Base-by-base conservation (phyloP, 441 rosid species). In the Bocquillonia castaneifolia region DNA sequence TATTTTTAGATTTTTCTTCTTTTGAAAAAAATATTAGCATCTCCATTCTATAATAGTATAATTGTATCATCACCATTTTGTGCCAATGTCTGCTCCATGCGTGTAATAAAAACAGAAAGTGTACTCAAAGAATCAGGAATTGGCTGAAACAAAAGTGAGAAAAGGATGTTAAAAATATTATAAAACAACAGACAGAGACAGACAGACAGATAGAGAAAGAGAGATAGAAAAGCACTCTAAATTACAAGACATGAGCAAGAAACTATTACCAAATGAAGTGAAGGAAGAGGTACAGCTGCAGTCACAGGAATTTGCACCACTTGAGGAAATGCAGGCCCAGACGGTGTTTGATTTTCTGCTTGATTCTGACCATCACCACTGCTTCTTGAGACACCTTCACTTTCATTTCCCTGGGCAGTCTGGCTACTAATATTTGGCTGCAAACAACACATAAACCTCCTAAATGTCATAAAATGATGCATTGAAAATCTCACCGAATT, bases 71-170 rank as follows among this genome's bases (percentile, higher is more conserved):
- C 72, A 95, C 97, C 97, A 88, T 78, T 77, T 75, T 79, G 95
- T 25, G 90, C 72, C 52, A 90, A 77, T 40, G 83, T 73, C 78
- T 80, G 86, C 78, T 88, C 97, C 98, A 95, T 84, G 73, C 67
- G 83, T 64, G 37, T 74, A 81, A 92, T 90, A 72, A 90, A 92
- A 82, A 86, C 99, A 9, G 83, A 62, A 66, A 92, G 77, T 17
- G 93, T 90, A 66, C 73, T 83, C 75, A 95, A 63, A 20, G 97
- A 86, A 82, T 92, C 93, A 6, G 96, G 96, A 67, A 89, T 84
- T 59, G 97, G 96, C 99, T 95, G 89, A 65, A 80, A 76, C 70
- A 68, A 54, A 71, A 69, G 69, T 26, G 65, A 78, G 63, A 66
- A 13, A 3, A 29, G 15, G 10, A 44, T 47, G 40, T 26, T 53